phyloP scores from a whole-genome alignment of 495 filamentous ascomycete genomes.

The Penicillium desertorum region DNA sequence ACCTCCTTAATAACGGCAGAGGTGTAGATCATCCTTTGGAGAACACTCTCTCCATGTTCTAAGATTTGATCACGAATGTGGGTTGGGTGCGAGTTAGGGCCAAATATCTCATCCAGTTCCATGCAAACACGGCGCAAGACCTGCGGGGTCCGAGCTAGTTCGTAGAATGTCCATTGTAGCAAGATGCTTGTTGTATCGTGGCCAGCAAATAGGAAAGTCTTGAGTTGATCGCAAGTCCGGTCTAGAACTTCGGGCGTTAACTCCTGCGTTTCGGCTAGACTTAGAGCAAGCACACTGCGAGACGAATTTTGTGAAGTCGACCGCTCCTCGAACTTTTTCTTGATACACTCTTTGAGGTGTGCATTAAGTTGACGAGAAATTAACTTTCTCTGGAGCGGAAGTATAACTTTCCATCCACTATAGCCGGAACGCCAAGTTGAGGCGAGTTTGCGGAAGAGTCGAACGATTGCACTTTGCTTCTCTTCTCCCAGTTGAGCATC shows the following conservation, averaged over 20 bases:
- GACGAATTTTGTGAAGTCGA: background rate
- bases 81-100: background rate
- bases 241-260: constrained; percentile 6
- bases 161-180: constrained; percentile 43
- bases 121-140: constrained; percentile 36
- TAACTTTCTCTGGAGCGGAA: background rate
- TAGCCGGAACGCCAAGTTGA: constrained; percentile 22
- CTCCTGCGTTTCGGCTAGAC: background rate
- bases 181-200: constrained; percentile 42
- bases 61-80: background rate
- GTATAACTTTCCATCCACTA: background rate
- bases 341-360: background rate
- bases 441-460: constrained; percentile 7
- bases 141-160: constrained; percentile 47
- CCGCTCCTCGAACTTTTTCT: constrained; percentile 1
- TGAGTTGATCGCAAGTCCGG: constrained; percentile 26
- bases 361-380: background rate
- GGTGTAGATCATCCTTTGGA: constrained; percentile 45
- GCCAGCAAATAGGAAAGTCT: constrained; percentile 37
- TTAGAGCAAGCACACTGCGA: constrained; percentile 1
- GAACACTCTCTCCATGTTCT: constrained; percentile 11
- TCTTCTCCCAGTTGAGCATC: constrained; percentile 10
- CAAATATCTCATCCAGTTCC: constrained; percentile 43
- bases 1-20: constrained; percentile 51
- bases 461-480: constrained; percentile 1